Evolutionary conservation across 2,329 filamentous ascomycete species (phyloP).

Genomic region (Cladosporium sp.): DNA sequence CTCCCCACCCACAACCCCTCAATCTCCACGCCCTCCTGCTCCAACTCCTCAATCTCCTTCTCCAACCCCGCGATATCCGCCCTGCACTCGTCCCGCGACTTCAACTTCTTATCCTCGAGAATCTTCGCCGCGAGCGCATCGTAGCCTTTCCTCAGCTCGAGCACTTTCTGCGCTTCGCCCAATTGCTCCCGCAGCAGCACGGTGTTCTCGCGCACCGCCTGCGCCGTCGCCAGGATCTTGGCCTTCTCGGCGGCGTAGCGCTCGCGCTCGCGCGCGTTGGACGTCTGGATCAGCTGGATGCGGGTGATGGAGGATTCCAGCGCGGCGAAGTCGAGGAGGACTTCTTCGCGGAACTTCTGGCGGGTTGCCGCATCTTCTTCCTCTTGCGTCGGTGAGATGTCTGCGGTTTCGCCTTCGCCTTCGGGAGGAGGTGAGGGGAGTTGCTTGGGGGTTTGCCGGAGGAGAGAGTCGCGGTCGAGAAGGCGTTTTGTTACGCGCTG

Average conservation of each 20-base stretch:
- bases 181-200: conserved; percentile 70
- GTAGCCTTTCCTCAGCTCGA: conserved; percentile 79
- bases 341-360: conserved; percentile 72
- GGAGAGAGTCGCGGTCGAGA: conserved; percentile 65
- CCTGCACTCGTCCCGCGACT: conserved; percentile 80
- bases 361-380: conserved; percentile 38
- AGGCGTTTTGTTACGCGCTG: conserved; percentile 83
- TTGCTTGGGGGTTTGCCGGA: conserved; percentile 53
- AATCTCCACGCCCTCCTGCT: conserved; percentile 80
- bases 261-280: conserved; percentile 79
- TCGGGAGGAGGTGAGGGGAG: conserved; percentile 67
- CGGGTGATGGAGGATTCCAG: conserved; percentile 85
- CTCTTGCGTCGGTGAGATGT: conserved; percentile 48
- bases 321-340: conserved; percentile 82
- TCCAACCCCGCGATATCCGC: conserved; percentile 77
- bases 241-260: conserved; percentile 80
- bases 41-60: conserved; percentile 82
- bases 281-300: conserved; percentile 80
- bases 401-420: conserved; percentile 38
- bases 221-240: conserved; percentile 74
- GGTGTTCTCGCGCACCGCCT: conserved; percentile 75
- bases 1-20: conserved; percentile 81
- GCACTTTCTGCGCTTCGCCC: conserved; percentile 70
- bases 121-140: conserved; percentile 88
- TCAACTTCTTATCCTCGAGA: conserved; percentile 74